Base-by-base conservation (phyloP, 441 rosid genomes). In the Aleurites moluccanus region DNA sequence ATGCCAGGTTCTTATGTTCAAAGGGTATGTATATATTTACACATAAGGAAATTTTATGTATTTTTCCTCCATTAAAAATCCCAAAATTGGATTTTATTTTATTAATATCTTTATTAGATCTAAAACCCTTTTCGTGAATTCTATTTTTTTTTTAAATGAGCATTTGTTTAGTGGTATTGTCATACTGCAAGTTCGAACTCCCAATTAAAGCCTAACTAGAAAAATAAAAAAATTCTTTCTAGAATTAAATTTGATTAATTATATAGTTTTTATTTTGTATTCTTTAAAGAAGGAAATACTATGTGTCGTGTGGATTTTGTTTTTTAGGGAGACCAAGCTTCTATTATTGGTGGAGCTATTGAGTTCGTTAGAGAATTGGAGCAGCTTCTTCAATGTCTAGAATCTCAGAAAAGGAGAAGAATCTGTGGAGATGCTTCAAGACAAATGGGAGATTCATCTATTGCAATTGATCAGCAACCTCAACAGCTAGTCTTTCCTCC, bases 1-100 rank as follows among this genome's bases (percentile, higher is more conserved):
- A 90, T 92, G 98, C 99, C 97, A 0, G 89, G 94, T 44, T 94
- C 99, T 27, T 94, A 92, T 78, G 97, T 92, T 11, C 93, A 94
- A 86, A 82, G 96, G 89, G 98, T 91, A 86, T 50, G 25, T 40
- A 21, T 28, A 45, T 4, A n/a, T 52, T 0, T 38, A 10, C 8
- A 2, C 25, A 59, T 23, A 16, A 33, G n/a, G 14, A 28, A 16
- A 30, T 16, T 2, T 18, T n/a, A 33, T 21, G 4, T 4, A 25
- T 5, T 2, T 38, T 35, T 10, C 21, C 9, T 28, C 35, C 64
- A 3, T 28, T 33, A 30, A 62, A 62, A 23, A 57, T 57, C 62
- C 23, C 30, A 23, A 23, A 23, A 2, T 23, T 57, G 1, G 6
- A 3, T 52, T 63, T 10, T 15, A 40, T 69, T 49, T 10, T 0